A percentile compares a stretch with the other conserved stretches of the same genome.
These are phyloP conservation scores for Rhizoclosmatium globosum DNA, from an alignment of 192 early-diverging fungal genomes.

Conservation along the genomic window DNA sequence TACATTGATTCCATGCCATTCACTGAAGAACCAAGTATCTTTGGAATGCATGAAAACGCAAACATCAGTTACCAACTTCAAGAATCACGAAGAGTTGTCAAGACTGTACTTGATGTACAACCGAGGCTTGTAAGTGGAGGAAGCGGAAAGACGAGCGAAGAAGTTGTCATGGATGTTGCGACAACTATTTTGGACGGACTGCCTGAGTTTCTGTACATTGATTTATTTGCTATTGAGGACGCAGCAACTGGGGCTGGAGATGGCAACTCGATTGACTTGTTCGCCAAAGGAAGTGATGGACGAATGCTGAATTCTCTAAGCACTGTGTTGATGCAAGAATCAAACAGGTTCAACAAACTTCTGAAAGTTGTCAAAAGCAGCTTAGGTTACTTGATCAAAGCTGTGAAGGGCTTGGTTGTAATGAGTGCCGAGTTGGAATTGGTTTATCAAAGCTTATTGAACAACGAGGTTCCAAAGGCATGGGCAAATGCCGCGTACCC, in stretches of 20 bases:
- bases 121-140: constrained; percentile 54
- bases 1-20: constrained; percentile 68
- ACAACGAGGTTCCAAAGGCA: constrained; percentile 64
- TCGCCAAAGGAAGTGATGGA: constrained; percentile 58
- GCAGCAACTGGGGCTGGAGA: constrained; percentile 3
- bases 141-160: constrained; percentile 58
- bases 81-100: constrained; percentile 60
- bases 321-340: constrained; percentile 63
- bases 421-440: constrained; percentile 67
- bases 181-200: constrained; percentile 58
- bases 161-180: constrained; percentile 58
- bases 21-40: constrained; percentile 67
- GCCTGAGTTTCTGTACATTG: constrained; percentile 55
- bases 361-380: constrained; percentile 52
- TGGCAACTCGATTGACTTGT: constrained; percentile 48
- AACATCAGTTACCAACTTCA: constrained; percentile 72
- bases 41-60: constrained; percentile 75
- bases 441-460: constrained; percentile 63
- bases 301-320: constrained; percentile 66
- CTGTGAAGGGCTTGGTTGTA: constrained; percentile 68
- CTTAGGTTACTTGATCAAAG: constrained; percentile 59
- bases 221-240: constrained; percentile 39
- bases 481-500: constrained; percentile 65
- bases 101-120: constrained; percentile 68
- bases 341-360: constrained; percentile 63